phyloP scores from a whole-genome alignment of 208 protist species.

The Porcisia deanei region DNA sequence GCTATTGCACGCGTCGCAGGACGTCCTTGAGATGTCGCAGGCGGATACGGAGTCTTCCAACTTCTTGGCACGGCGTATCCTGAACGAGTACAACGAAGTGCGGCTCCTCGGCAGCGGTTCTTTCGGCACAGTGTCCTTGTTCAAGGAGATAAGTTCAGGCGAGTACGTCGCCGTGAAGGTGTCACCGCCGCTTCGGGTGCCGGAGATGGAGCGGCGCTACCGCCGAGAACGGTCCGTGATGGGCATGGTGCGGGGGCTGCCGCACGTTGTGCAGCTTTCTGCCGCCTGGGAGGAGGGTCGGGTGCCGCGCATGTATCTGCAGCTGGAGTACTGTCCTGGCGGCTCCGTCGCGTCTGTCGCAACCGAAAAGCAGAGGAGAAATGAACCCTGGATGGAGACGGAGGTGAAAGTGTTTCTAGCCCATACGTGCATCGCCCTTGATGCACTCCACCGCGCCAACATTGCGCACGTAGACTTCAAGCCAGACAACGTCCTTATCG shows the following conservation, averaged over 20 bases:
- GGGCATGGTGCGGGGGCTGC: slow-evolving; percentile 51
- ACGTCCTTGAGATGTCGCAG: slow-evolving; percentile 73
- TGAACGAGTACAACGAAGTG: slow-evolving; percentile 84
- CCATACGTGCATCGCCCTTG: slow-evolving; percentile 88
- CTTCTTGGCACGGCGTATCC: slow-evolving; percentile 66
- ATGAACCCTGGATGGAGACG: slow-evolving; percentile 63
- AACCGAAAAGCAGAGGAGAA: slow-evolving; percentile 37
- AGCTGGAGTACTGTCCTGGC: slow-evolving; percentile 86
- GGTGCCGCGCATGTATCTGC: slow-evolving; percentile 71
- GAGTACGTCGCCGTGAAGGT: slow-evolving; percentile 79
- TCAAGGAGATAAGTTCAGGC: slow-evolving; percentile 74
- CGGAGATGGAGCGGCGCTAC: slow-evolving; percentile 49
- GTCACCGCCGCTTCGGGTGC: slow-evolving; percentile 46
- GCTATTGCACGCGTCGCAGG: slow-evolving; percentile 47
- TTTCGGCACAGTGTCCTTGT: slow-evolving; percentile 80
- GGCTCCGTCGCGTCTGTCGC: slow-evolving; percentile 71
- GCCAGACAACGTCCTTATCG: slow-evolving; percentile 92
- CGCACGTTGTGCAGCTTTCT: slow-evolving; percentile 79
- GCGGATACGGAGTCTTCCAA: slow-evolving; percentile 79
- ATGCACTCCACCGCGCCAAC: slow-evolving; percentile 76
- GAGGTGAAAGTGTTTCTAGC: slow-evolving; percentile 79
- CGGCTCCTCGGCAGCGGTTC: slow-evolving; percentile 72
- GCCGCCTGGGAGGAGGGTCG: slow-evolving; percentile 81
- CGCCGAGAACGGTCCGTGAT: slow-evolving; percentile 71
- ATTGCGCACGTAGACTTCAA: slow-evolving; percentile 95